Conservation (phyloP, 108 stramenopile genomes). For the Craspedostauros australis region DNA sequence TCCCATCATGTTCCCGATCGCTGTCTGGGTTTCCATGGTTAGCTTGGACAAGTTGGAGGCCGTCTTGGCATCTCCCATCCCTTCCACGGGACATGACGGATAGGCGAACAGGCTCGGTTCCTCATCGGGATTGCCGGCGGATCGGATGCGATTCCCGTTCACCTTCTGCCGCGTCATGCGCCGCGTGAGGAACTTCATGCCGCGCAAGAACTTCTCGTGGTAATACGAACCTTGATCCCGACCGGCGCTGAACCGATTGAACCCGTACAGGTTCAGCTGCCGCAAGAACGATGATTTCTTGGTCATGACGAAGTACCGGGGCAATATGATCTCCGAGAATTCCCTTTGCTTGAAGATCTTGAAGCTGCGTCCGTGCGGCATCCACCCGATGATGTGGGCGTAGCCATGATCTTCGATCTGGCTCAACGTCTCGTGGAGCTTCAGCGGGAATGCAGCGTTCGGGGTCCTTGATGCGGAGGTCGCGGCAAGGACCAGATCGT, state of each 20-base stretch:
- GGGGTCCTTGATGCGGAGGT: constrained; percentile 21
- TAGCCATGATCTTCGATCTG: constrained; percentile 61
- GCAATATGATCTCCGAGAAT: constrained; percentile 67
- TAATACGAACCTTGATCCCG: constrained; percentile 71
- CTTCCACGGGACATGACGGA: constrained; percentile 45
- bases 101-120: constrained; percentile 58
- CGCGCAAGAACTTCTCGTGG: constrained; percentile 73
- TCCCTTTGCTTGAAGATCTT: constrained; percentile 62
- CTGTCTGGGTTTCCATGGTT: too few relatives aligned
- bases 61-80: too few relatives aligned
- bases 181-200: constrained; percentile 55
- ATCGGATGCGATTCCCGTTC: constrained; percentile 76
- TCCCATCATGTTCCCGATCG: too few relatives aligned
- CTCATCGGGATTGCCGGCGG: constrained; percentile 73
- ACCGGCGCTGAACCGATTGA: constrained; percentile 61
- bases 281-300: constrained; percentile 81
- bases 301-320: constrained; percentile 80
- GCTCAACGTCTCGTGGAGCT: constrained; percentile 64
- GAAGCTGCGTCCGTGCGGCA: constrained; percentile 73
- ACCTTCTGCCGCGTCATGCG: constrained; percentile 72
- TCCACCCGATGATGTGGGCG: constrained; percentile 65
- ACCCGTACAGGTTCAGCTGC: constrained; percentile 83
- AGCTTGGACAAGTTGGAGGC: too few relatives aligned
- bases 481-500: constrained; percentile 3
- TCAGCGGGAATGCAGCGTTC: constrained; percentile 62